These are phyloP conservation scores for Xylaria arbuscula DNA, from an alignment of 2,329 filamentous ascomycete genomes.

Conservation along the genomic window DNA sequence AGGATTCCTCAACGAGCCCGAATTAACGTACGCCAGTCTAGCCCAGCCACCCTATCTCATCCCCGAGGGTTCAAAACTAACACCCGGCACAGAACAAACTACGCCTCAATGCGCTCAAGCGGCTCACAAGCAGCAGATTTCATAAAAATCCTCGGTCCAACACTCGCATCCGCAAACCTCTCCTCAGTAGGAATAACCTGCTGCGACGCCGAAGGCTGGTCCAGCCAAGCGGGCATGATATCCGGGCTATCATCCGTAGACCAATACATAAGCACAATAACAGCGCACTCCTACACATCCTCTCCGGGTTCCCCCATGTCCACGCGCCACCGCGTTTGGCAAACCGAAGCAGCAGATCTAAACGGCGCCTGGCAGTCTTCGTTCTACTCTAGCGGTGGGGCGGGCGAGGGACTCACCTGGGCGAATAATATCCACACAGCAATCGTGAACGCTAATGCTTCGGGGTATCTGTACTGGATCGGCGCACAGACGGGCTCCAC, in stretches of 20 bases:
- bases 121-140: slow-evolving; percentile 52
- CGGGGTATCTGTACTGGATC: slow-evolving; percentile 59
- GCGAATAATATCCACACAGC: slow-evolving; percentile 55
- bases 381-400: slow-evolving; percentile 56
- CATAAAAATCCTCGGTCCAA: slow-evolving; percentile 56
- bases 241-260: slow-evolving; percentile 43
- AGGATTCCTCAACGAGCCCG: slow-evolving; percentile 61
- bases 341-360: slow-evolving; percentile 59
- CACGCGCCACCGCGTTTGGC: slow-evolving; percentile 55
- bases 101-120: slow-evolving; percentile 51
- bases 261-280: slow-evolving; percentile 55
- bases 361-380: slow-evolving; percentile 50
- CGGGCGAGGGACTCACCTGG: slow-evolving; percentile 54
- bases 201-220: slow-evolving; percentile 41
- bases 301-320: slow-evolving; percentile 44
- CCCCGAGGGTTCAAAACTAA: background rate
- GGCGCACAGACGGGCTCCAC: slow-evolving; percentile 36
- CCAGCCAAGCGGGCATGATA: slow-evolving; percentile 31
- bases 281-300: slow-evolving; percentile 52
- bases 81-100: slow-evolving; percentile 43
- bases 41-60: background rate
- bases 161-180: slow-evolving; percentile 53
- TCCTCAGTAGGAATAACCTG: slow-evolving; percentile 35
- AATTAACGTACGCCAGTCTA: slow-evolving; percentile 45
- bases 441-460: slow-evolving; percentile 58